Base-by-base conservation (phyloP, 257 asterid species). In the Rhazya stricta region DNA sequence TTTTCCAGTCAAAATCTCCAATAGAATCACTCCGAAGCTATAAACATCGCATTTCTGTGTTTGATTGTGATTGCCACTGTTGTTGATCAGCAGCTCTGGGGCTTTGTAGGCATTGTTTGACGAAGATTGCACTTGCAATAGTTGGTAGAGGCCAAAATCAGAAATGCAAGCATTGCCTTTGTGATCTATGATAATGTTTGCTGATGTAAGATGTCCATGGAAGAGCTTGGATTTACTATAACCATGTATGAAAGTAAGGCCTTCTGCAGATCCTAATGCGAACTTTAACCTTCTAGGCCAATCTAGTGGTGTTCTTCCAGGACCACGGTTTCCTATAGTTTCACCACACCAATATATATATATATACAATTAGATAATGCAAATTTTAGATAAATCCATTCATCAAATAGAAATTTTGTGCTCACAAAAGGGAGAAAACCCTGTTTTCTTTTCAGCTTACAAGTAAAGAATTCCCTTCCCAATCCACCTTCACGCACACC, bases 231-330 rank as follows among this genome's bases (percentile, higher is more conserved):
- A 65, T 74, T 81, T 81, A 58, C 75, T 71, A 74, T 75, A 67
- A 34, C 78, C 71, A 46, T 84, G 88, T 2, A 81, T 51, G 42
- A 66, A 81, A 34, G 81, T 78, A 60, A 84, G 79, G 15, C 88
- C 85, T 29, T 27, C 65, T 71, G 88, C 82, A 62, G 88, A 76
- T 69, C 79, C 88, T 79, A 74, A 72, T 30, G 88, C 85, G 41
- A 76, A 54, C 43, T 39, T 84, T 50, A 81, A 25, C n/a, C 88
- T 81, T 62, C 77, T 78, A 11, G 79, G 51, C 88, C 88, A 84
- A 67, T 84, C 88, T 36, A 84, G 43, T 18, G 88, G 88, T 21
- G 84, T 79, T 75, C 85, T 81, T 79, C 85, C 85, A 0, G 88
- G 88, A 74, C 88, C 88, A 25, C 85, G 76, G 67, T 84, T 84